A percentile compares a stretch with the other conserved stretches of the same genome.
phyloP scores from a whole-genome alignment of 1,139 yeast genomes.

The Yamadazyma diospyri region DNA sequence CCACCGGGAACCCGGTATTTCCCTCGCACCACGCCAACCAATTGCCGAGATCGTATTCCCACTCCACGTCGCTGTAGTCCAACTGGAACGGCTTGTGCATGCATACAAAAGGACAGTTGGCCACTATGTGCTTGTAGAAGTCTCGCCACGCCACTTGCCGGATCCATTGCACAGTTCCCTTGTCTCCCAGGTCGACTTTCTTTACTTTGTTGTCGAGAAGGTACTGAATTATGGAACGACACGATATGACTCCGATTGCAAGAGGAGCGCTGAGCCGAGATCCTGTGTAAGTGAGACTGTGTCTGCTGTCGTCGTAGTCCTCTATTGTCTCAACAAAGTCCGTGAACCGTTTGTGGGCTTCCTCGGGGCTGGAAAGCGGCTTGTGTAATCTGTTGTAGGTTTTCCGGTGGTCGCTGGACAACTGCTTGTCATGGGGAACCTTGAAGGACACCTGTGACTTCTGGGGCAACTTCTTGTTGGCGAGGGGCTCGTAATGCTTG shows the following conservation, averaged over 20 bases:
- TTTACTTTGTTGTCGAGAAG: slow-evolving; percentile 22
- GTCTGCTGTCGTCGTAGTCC: slow-evolving; percentile 27
- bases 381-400: slow-evolving; percentile 18
- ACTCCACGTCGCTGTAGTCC: slow-evolving; percentile 32
- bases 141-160: slow-evolving; percentile 60
- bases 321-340: slow-evolving; percentile 17
- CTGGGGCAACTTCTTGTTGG: slow-evolving; percentile 1
- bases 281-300: slow-evolving; percentile 24
- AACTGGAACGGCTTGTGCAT: slow-evolving; percentile 50
- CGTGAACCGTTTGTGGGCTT: not conserved
- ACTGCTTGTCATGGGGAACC: slow-evolving; percentile 12
- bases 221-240: slow-evolving; percentile 33
- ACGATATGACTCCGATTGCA: slow-evolving; percentile 44
- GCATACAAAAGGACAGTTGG: slow-evolving; percentile 48
- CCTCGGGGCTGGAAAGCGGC: not conserved
- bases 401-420: slow-evolving; percentile 7
- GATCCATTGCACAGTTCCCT: slow-evolving; percentile 39
- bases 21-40: slow-evolving; percentile 51
- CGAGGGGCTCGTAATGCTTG: not conserved
- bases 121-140: slow-evolving; percentile 47
- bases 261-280: slow-evolving; percentile 46
- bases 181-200: slow-evolving; percentile 23
- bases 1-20: slow-evolving; percentile 51
- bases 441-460: slow-evolving; percentile 4
- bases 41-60: slow-evolving; percentile 38